Evolutionary conservation across 148 eudicot genomes (phyloP).

Genomic region (Talinum fruticosum): DNA sequence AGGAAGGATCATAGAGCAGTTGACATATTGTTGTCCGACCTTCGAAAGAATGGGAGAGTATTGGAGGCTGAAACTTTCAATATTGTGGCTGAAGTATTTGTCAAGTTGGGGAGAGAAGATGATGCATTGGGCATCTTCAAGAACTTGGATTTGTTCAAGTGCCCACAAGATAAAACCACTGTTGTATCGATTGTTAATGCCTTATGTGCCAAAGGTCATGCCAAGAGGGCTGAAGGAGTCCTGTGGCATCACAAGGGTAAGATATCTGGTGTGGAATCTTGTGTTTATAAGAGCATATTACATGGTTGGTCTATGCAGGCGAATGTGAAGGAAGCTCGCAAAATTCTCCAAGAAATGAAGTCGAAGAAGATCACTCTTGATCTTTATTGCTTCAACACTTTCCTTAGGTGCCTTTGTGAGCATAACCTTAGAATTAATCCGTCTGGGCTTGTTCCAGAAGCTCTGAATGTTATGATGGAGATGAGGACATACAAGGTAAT

Average conservation of each 20-base stretch:
- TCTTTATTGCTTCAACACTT: constrained; percentile 55
- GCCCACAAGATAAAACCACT: constrained; percentile 44
- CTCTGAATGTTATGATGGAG: constrained; percentile 59
- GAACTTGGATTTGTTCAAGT: constrained; percentile 49
- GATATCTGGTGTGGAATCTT: constrained; percentile 40
- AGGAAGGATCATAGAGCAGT: constrained; percentile 52
- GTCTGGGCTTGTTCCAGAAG: constrained; percentile 65
- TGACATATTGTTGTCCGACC: constrained; percentile 45
- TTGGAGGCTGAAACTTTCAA: constrained; percentile 50
- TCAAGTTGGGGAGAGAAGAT: constrained; percentile 52
- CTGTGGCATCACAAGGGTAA: constrained; percentile 48
- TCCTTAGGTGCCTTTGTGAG: constrained; percentile 58
- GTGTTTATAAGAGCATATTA: constrained; percentile 52
- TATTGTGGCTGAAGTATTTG: constrained; percentile 42
- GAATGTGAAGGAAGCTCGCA: constrained; percentile 57
- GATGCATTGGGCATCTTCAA: constrained; percentile 67
- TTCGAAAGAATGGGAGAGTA: constrained; percentile 43
- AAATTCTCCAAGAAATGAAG: constrained; percentile 53
- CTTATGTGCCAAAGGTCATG: constrained; percentile 57
- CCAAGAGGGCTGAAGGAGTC: constrained; percentile 53
- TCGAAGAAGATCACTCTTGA: constrained; percentile 44
- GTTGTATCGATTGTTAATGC: constrained; percentile 51
- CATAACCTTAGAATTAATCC: constrained; percentile 46
- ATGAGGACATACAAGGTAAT: constrained; percentile 46
- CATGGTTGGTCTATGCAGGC: constrained; percentile 55